Conservation (phyloP, 2,329 filamentous ascomycete species). For the Mycosphaerelloides madeirae region DNA sequence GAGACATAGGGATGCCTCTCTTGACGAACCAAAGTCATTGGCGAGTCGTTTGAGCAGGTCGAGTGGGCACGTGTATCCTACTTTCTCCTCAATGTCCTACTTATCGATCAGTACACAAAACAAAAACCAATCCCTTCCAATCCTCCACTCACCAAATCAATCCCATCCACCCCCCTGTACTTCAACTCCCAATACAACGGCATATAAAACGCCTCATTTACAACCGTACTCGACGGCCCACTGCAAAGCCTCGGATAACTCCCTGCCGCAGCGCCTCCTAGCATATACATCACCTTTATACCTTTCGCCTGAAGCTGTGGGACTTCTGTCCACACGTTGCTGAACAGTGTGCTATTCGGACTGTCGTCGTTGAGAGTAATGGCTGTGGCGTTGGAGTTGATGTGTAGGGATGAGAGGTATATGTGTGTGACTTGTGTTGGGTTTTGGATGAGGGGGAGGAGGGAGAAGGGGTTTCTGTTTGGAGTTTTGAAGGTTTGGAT, state of each 20-base stretch:
- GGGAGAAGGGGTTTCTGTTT: constrained; percentile 21
- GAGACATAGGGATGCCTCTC: background rate
- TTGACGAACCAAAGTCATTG: constrained; percentile 21
- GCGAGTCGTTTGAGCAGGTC: constrained; percentile 23
- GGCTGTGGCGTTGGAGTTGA: constrained; percentile 23
- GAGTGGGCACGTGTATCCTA: constrained; percentile 22
- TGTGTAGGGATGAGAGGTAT: constrained; percentile 27
- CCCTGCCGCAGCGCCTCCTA: constrained; percentile 26
- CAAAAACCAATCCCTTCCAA: no score
- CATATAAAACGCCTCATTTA: constrained; percentile 24
- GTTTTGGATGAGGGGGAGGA: constrained; percentile 24
- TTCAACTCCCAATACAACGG: constrained; percentile 24
- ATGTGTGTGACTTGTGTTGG: constrained; percentile 27
- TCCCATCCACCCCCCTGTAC: constrained; percentile 23
- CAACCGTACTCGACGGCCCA: constrained; percentile 6
- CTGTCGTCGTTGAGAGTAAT: constrained; percentile 29
- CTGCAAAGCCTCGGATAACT: constrained; percentile 25
- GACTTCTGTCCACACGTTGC: constrained; percentile 24
- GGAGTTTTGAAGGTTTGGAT: constrained; percentile 26
- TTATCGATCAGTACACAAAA: no score
- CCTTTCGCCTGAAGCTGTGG: constrained; percentile 22
- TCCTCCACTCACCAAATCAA: constrained; percentile 20
- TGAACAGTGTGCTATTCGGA: constrained; percentile 21
- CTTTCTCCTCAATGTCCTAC: constrained; percentile 26
- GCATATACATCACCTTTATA: constrained; percentile 29